Evolutionary conservation across 176 grass and related monocot genomes (phyloP).

Genomic region (Phoenix dactylifera): DNA sequence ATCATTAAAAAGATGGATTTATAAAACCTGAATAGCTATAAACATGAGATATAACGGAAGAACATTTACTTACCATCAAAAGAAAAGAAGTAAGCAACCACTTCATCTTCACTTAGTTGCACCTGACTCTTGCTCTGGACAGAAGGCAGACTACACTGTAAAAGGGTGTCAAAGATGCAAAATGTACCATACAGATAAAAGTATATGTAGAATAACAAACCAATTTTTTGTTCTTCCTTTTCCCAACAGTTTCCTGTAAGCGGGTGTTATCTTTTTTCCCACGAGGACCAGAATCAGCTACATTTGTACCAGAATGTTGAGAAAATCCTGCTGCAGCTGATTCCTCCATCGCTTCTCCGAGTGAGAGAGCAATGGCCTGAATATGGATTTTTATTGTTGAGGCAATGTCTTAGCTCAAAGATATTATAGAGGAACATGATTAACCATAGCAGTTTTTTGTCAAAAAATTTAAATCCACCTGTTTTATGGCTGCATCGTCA

Average conservation of each 20-base stretch:
- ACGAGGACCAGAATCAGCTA: slow-evolving; percentile 15
- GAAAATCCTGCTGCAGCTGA: slow-evolving; percentile 5
- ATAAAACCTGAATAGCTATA: too few relatives aligned
- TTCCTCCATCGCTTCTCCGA: slow-evolving; percentile 29
- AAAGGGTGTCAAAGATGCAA: slow-evolving; percentile 3
- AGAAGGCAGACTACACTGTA: slow-evolving; percentile 1
- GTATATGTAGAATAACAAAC: slow-evolving; percentile 21
- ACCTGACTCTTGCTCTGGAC: slow-evolving; percentile 67
- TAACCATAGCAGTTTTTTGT: neutral
- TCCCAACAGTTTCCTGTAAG: slow-evolving; percentile 27
- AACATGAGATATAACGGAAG: slow-evolving; percentile 7
- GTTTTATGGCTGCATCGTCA: slow-evolving; percentile 51
- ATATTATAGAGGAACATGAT: neutral
- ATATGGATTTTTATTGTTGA: slow-evolving; percentile 14
- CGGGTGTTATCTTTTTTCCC: slow-evolving; percentile 23
- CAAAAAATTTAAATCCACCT: slow-evolving; percentile 26
- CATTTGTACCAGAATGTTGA: slow-evolving; percentile 14
- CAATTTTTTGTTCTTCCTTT: slow-evolving; percentile 40
- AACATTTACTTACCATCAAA: slow-evolving; percentile 56
- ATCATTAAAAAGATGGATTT: too few relatives aligned
- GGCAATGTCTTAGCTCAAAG: neutral
- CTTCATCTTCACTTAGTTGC: slow-evolving; percentile 85
- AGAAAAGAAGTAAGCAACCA: slow-evolving; percentile 78
- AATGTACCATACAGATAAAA: slow-evolving; percentile 14
- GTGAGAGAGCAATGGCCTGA: slow-evolving; percentile 82